A percentile compares a stretch with the other conserved stretches of the same genome.
These are phyloP conservation scores for Hibiscus trionum DNA, from an alignment of 345 rosid species.

Conservation along the genomic window DNA sequence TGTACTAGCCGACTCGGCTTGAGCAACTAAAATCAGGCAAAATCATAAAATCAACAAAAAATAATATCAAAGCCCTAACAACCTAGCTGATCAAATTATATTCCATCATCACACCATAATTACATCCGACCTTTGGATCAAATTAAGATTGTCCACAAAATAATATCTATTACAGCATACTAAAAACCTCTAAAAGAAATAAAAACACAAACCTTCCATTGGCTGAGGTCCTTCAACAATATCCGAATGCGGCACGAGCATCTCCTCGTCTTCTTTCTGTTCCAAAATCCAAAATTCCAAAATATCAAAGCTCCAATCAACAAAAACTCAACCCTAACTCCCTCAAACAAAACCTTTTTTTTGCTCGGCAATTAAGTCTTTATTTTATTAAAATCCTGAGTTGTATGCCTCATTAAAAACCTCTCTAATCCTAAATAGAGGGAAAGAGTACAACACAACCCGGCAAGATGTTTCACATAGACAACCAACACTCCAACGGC, in stretches of 20 bases:
- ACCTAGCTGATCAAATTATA: background rate
- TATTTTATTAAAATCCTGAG: too few relatives aligned
- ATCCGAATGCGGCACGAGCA: conserved; percentile 36
- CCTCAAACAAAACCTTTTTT: background rate
- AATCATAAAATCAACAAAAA: conserved; percentile 9
- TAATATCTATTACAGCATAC: too few relatives aligned
- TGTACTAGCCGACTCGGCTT: conserved; percentile 44
- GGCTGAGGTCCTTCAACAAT: conserved; percentile 35
- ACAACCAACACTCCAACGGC: too few relatives aligned
- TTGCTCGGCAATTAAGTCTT: too few relatives aligned
- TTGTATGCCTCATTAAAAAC: too few relatives aligned
- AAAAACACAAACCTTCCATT: conserved; percentile 31
- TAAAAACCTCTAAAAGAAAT: background rate
- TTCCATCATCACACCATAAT: too few relatives aligned
- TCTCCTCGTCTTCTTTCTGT: conserved; percentile 61
- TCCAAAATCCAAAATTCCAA: background rate
- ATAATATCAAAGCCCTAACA: conserved; percentile 24
- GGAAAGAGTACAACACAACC: too few relatives aligned
- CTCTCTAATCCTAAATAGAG: too few relatives aligned
- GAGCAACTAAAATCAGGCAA: conserved; percentile 38
- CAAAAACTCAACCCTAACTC: conserved; percentile 8
- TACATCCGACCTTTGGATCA: too few relatives aligned
- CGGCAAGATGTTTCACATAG: too few relatives aligned
- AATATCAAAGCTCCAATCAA: conserved; percentile 8
- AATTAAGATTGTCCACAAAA: too few relatives aligned